Percentiles rank a stretch among this genome's conserved stretches.
Conservation (phyloP, 805 yeast genomes). For the Cyberlindnera xylosilytica region DNA sequence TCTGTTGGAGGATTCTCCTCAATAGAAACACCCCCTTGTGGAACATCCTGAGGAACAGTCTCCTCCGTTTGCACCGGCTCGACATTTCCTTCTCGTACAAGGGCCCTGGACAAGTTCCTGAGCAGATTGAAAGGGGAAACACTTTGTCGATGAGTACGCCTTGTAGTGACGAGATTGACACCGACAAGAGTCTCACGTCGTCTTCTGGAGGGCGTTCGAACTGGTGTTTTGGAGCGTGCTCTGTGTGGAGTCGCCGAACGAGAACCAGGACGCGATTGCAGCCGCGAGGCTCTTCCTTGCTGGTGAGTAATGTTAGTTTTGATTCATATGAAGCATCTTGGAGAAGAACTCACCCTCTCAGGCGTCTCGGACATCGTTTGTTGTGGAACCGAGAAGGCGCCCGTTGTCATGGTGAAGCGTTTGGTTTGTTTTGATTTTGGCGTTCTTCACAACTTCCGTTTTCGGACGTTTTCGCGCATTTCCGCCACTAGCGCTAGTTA, state of each 20-base stretch:
- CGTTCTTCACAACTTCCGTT: no score
- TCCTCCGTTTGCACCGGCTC: no score
- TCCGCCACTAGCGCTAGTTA: no score
- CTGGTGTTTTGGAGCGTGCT: conserved; percentile 21
- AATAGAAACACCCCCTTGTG: no score
- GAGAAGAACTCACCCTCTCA: conserved; percentile 4
- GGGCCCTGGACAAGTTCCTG: conserved; percentile 22
- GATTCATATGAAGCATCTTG: no score
- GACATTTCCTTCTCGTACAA: conserved; percentile 17
- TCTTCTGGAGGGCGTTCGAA: conserved; percentile 25
- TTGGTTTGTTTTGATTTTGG: background rate
- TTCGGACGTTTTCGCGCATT: background rate
- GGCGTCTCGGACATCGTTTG: conserved; percentile 10
- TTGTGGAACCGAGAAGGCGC: background rate
- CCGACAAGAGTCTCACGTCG: conserved; percentile 23
- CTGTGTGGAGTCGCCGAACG: conserved; percentile 15
- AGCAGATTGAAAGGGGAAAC: conserved; percentile 24
- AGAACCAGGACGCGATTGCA: conserved; percentile 8
- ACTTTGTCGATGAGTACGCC: conserved; percentile 18
- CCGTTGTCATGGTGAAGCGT: background rate
- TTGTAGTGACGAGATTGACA: conserved; percentile 23
- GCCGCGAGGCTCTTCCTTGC: conserved; percentile 9
- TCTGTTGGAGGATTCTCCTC: no score
- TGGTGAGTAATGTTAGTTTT: background rate
- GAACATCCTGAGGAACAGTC: no score